Evolutionary conservation across 2,329 filamentous ascomycete genomes (phyloP).

Genomic region (Tolypocladium album): DNA sequence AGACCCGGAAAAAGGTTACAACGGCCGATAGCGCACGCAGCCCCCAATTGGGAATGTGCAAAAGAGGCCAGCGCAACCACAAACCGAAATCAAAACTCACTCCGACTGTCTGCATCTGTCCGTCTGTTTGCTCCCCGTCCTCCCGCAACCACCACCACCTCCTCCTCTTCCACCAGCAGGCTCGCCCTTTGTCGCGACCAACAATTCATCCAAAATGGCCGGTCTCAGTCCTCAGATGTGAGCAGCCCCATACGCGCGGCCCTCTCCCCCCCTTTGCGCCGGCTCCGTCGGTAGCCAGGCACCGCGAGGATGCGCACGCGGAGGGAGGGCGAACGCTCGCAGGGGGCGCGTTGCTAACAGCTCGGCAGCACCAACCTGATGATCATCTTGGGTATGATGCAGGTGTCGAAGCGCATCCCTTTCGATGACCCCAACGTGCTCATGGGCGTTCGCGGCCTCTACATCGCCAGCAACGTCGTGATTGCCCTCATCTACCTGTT

Average conservation of each 20-base stretch:
- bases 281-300: not conserved
- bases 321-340: not conserved
- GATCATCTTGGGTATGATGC: slow-evolving; percentile 97
- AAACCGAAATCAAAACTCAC: not conserved
- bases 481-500: slow-evolving; percentile 80
- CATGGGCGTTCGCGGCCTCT: slow-evolving; percentile 43
- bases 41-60: not conserved
- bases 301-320: not conserved
- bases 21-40: slow-evolving; percentile 1
- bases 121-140: not conserved
- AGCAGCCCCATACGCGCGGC: slow-evolving; percentile 12
- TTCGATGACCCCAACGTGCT: slow-evolving; percentile 70
- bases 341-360: not conserved
- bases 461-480: slow-evolving; percentile 59
- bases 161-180: not conserved
- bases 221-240: slow-evolving; percentile 55
- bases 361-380: slow-evolving; percentile 69
- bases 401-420: slow-evolving; percentile 89
- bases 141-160: not conserved
- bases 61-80: slow-evolving; percentile 9
- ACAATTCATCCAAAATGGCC: slow-evolving; percentile 38
- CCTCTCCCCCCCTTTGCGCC: not conserved
- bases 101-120: not conserved
- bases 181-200: slow-evolving; percentile 2
- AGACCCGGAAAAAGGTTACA: slow-evolving; percentile 9